Percentiles rank a stretch among this genome's conserved stretches.
phyloP scores from a whole-genome alignment of 352 stramenopile species.

The Phytophthora cactorum region DNA sequence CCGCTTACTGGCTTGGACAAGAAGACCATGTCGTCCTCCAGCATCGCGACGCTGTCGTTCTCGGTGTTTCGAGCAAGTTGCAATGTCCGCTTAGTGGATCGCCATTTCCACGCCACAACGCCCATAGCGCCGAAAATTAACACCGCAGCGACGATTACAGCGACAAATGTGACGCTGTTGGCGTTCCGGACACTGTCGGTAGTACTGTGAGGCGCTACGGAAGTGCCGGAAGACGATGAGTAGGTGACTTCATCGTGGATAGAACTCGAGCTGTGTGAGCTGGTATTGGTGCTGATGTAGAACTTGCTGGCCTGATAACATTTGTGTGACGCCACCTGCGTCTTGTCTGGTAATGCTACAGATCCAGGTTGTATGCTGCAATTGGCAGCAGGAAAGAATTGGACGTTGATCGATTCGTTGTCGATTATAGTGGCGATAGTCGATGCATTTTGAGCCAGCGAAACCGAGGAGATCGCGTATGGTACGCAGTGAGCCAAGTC shows the following conservation, averaged over 20 bases:
- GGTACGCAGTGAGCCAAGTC: constrained; percentile 28
- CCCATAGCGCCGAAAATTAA: constrained; percentile 21
- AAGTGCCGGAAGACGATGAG: constrained; percentile 11
- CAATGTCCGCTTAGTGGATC: constrained; percentile 20
- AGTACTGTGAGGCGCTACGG: constrained; percentile 9
- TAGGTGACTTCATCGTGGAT: not conserved
- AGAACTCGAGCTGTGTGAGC: constrained; percentile 3
- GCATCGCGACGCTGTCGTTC: constrained; percentile 37
- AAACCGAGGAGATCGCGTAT: constrained; percentile 30
- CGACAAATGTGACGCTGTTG: constrained; percentile 5
- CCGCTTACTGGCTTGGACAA: constrained; percentile 31
- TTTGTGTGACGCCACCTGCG: constrained; percentile 13
- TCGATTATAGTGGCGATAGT: constrained; percentile 25
- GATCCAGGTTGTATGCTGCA: constrained; percentile 17
- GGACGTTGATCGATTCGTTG: constrained; percentile 27
- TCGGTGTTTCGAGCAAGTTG: constrained; percentile 13
- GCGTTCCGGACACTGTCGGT: not conserved
- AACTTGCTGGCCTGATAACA: constrained; percentile 36
- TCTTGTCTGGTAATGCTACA: constrained; percentile 4
- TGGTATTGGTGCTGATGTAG: constrained; percentile 23
- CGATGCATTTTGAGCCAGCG: constrained; percentile 10
- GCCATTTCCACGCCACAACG: constrained; percentile 29
- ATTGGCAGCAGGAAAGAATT: constrained; percentile 20
- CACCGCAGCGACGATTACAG: not conserved
- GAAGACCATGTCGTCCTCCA: constrained; percentile 36